phyloP scores from a whole-genome alignment of 345 rosid genomes.

The Odontarrhena argentea region DNA sequence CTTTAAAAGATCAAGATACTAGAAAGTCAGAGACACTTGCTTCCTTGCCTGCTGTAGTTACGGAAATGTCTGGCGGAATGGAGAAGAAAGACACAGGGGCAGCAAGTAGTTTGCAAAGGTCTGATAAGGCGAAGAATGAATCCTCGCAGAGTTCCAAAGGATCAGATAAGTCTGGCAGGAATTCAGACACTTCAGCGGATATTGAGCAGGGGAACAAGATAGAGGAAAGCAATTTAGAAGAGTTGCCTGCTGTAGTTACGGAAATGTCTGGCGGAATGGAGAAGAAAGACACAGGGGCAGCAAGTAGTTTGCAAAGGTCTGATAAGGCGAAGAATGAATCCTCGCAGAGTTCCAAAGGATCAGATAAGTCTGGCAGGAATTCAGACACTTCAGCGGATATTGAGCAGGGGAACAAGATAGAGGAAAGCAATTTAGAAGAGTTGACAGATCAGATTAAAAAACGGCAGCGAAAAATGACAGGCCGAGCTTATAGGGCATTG shows the following conservation, averaged over 20 bases:
- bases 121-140: slow-evolving; percentile 44
- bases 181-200: slow-evolving; percentile 27
- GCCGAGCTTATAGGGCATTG: slow-evolving; percentile 52
- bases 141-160: slow-evolving; percentile 45
- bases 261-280: too few relatives aligned
- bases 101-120: slow-evolving; percentile 55
- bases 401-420: too few relatives aligned
- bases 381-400: slow-evolving; percentile 24
- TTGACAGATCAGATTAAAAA: slow-evolving; percentile 45
- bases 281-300: slow-evolving; percentile 35
- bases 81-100: slow-evolving; percentile 41
- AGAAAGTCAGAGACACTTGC: slow-evolving; percentile 61
- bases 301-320: slow-evolving; percentile 58
- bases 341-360: slow-evolving; percentile 46
- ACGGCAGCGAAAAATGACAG: slow-evolving; percentile 37
- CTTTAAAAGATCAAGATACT: slow-evolving; percentile 33
- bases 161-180: slow-evolving; percentile 45
- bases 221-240: slow-evolving; percentile 45
- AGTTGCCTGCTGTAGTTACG: too few relatives aligned
- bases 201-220: too few relatives aligned
- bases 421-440: slow-evolving; percentile 46
- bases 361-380: slow-evolving; percentile 44
- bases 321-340: slow-evolving; percentile 41
- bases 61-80: slow-evolving; percentile 42
- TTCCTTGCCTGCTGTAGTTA: slow-evolving; percentile 42